Evolutionary conservation across 371 early-diverging fungal genomes (phyloP).

Genomic region (Mucor irregularis): DNA sequence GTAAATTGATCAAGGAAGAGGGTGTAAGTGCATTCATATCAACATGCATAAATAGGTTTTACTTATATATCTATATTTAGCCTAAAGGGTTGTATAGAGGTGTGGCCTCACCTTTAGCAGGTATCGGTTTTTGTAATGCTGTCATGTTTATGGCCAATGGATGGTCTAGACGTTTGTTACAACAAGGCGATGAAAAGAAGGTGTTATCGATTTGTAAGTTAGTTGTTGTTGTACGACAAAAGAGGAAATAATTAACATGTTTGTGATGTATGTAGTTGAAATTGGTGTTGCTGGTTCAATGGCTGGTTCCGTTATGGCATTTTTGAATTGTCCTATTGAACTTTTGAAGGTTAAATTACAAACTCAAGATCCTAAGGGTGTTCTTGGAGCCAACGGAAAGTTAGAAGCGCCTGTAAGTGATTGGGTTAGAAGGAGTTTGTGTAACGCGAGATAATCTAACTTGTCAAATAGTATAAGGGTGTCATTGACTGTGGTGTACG

Average conservation of each 20-base stretch:
- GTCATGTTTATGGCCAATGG: constrained; percentile 86
- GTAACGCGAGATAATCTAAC: neutral
- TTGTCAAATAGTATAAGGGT: constrained; percentile 59
- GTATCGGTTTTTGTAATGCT: constrained; percentile 89
- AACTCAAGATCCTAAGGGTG: constrained; percentile 63
- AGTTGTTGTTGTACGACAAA: neutral
- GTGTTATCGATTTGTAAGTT: constrained; percentile 31
- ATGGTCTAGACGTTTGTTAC: constrained; percentile 67
- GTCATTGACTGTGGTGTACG: constrained; percentile 76
- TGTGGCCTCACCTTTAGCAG: constrained; percentile 79
- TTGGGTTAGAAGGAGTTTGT: neutral
- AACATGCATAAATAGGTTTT: neutral
- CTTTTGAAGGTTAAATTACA: constrained; percentile 85
- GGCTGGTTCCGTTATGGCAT: constrained; percentile 84
- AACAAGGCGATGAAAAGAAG: constrained; percentile 50
- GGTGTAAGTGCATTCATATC: constrained; percentile 69
- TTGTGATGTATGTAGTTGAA: constrained; percentile 38
- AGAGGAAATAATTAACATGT: neutral
- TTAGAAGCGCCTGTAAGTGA: constrained; percentile 50
- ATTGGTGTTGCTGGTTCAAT: constrained; percentile 75
- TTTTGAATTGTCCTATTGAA: constrained; percentile 86
- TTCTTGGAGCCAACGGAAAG: constrained; percentile 34
- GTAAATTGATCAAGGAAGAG: constrained; percentile 68
- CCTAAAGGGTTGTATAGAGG: constrained; percentile 81
- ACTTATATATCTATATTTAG: constrained; percentile 21